Base-by-base conservation (phyloP, 768 basidiomycete genomes). In the Lactifluus echinatus region DNA sequence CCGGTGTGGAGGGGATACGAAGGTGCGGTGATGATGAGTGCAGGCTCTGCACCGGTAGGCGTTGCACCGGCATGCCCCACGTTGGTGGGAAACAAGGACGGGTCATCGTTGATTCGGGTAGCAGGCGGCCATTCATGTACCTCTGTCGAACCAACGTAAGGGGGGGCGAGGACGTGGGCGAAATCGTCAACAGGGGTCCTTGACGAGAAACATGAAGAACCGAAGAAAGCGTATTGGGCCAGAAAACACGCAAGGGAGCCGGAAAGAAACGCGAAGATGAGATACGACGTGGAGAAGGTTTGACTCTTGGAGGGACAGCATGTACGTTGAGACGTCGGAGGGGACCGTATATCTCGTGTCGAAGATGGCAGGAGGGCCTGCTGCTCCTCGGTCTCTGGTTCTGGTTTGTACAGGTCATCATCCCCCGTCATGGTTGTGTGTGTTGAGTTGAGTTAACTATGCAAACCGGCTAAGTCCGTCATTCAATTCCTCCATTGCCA, bases 51-150 rank as follows among this genome's bases (percentile, higher is more conserved):
- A 17, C 88, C 88, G 0, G 88, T 93, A 0, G 87, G 85, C 1
- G 89, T 92, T 23, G 74, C 76, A 15, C 90, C 90, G 2, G 84
- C 74, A 66, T 90, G 83, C 36, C 90, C 90, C 3, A 93, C 83
- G 63, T 82, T 64, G 29, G 87, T 79, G 4, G 90, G 90, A 68
- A 93, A 93, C 26, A 87, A 63, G 0, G 84, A 79, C 0, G 89
- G 85, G 62, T 78, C 77, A 8, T 73, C 75, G 63, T 92, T 92
- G 17, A 87, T 89, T 0, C 89, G 87, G 6, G 79, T 77, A 0
- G 80, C 62, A 0, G 90, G 89, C 8, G 90, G 90, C 68, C 79
- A 90, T 21, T 80, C 67, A 68, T 90, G 81, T 4, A 78, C 75
- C 57, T 78, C 76, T 2, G 87, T 85, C 0, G 87, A 87, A 14